phyloP scores from a whole-genome alignment of 164 flowering plant genomes.

The Vitis amurensis region DNA sequence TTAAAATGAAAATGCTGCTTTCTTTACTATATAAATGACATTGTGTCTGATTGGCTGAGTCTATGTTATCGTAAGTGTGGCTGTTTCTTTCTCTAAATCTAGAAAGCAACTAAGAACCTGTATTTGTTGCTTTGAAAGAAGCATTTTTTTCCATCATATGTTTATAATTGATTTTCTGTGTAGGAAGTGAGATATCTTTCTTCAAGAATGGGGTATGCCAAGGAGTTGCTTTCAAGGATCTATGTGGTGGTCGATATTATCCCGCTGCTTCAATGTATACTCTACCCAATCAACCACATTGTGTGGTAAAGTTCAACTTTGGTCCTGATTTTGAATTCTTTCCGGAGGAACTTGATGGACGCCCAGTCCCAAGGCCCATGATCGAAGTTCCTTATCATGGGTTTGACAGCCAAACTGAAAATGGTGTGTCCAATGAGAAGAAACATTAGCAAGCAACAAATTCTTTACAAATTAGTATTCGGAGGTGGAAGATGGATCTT shows the following conservation, averaged over 20 bases:
- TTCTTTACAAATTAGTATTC: background rate
- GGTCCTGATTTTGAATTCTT: constrained; percentile 92
- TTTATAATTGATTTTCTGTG: constrained; percentile 14
- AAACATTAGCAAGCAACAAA: no score
- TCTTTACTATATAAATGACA: no score
- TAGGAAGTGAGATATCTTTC: constrained; percentile 94
- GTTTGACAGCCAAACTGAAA: constrained; percentile 56
- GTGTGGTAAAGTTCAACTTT: constrained; percentile 88
- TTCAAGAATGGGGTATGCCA: constrained; percentile 88
- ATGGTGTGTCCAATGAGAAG: constrained; percentile 50
- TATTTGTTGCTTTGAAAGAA: no score
- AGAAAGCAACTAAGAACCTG: no score
- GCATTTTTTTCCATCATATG: background rate
- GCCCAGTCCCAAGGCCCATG: constrained; percentile 80
- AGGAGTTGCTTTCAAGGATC: constrained; percentile 88
- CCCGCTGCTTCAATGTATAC: constrained; percentile 99
- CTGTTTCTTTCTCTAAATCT: background rate
- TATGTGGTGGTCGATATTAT: constrained; percentile 83
- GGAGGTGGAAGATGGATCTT: background rate
- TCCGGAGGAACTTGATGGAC: constrained; percentile 70
- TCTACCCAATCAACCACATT: constrained; percentile 84
- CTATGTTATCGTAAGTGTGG: background rate
- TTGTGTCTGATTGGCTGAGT: no score
- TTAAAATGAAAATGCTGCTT: no score
- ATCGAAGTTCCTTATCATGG: constrained; percentile 87